Base-by-base conservation (phyloP, 345 rosid genomes). In the Salix caprea region DNA sequence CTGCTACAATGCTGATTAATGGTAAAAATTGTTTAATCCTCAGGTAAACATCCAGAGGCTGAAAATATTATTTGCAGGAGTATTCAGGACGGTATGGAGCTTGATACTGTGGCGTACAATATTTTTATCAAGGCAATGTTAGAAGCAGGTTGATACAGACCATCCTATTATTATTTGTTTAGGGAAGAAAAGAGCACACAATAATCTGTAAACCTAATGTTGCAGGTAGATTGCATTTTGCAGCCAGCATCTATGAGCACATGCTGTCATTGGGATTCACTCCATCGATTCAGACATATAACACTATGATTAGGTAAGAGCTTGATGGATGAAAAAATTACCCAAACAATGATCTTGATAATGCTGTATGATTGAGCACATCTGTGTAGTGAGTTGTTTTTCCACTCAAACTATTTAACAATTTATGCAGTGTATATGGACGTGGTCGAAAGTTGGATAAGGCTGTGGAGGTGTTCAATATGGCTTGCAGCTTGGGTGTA, bases 91-190 rank as follows among this genome's bases (percentile, higher is more conserved):
- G 69, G 64, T 56, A 70, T 85, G 81, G 89, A 84, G 81, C 90
- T 93, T 80, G 98, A 93, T 79, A 90, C 94, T 1, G 90, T 91
- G 77, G 90, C 91, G 18, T 91, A 87, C 81, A 93, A 93, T 81
- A 91, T 91, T 56, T 90, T 91, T 84, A 91, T 93, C 73, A 93
- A 89, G 90, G 94, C 94, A 72, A 91, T 91, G 94, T 84, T 90
- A 70, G 84, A 82, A 91, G 93, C 98, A 90, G 97, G 98, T 91
- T 71, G 65, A 74, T 50, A 44, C 48, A 62, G 73, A 40, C 68
- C 15, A 1, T 71, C 37, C 74, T 30, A 15, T 42, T 28, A 36
- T 73, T 61, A 30, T 67, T 65, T 58, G 66, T 66, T 70, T 42
- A 18, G 72, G 73, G 42, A 75, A 67, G 23, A 50, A 67, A 69